Conservation (phyloP, 2,329 filamentous ascomycete genomes). For the Pestalotiopsis sp. region DNA sequence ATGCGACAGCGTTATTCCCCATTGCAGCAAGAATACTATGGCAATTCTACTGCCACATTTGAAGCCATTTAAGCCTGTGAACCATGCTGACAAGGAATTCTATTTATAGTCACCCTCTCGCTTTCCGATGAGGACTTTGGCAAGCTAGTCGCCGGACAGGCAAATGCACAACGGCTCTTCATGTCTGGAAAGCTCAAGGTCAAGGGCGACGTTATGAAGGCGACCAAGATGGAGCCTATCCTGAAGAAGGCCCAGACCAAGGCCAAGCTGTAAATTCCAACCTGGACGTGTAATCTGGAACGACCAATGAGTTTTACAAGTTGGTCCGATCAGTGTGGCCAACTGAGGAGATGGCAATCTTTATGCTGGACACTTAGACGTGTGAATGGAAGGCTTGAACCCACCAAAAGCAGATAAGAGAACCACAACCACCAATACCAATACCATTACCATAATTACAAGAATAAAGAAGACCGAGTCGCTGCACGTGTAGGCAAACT, state of each 20-base stretch:
- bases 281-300: background rate
- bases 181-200: slow-evolving; percentile 99
- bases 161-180: slow-evolving; percentile 92
- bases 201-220: slow-evolving; percentile 98
- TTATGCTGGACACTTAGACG: background rate
- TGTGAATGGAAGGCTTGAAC: background rate
- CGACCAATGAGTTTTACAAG: background rate
- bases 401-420: background rate
- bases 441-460: background rate
- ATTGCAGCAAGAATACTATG: background rate
- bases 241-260: slow-evolving; percentile 84
- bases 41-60: no score
- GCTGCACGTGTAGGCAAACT: background rate
- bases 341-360: background rate
- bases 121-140: slow-evolving; percentile 87
- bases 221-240: slow-evolving; percentile 93
- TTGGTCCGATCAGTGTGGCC: background rate
- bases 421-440: background rate
- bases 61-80: background rate
- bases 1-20: slow-evolving; percentile 30
- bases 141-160: slow-evolving; percentile 81
- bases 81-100: background rate
- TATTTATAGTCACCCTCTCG: slow-evolving; percentile 73
- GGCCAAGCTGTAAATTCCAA: slow-evolving; percentile 72
- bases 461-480: background rate